phyloP scores from a whole-genome alignment of 192 early-diverging fungal genomes.

The Kickxella alabastrina region DNA sequence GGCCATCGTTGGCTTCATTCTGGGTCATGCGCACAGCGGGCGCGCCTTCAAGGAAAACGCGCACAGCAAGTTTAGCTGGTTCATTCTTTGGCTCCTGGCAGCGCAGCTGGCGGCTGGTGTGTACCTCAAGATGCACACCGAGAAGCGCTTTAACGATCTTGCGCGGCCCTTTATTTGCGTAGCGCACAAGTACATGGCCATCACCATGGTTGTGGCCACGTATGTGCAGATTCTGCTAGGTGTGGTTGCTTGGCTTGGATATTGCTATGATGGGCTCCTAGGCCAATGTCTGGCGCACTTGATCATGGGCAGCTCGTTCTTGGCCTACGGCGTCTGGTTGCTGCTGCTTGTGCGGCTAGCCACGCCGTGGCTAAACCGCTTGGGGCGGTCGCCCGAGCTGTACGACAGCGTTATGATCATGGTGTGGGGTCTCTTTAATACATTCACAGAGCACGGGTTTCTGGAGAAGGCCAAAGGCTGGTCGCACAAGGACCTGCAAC shows the following conservation, averaged over 20 bases:
- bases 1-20: conserved; percentile 53
- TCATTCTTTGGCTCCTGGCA: conserved; percentile 55
- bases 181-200: conserved; percentile 54
- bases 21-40: conserved; percentile 61
- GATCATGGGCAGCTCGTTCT: conserved; percentile 71
- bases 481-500: conserved; percentile 66
- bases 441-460: conserved; percentile 68
- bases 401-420: conserved; percentile 66
- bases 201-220: conserved; percentile 53
- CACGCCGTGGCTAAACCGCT: conserved; percentile 54
- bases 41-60: conserved; percentile 62
- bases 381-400: conserved; percentile 61
- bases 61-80: conserved; percentile 60
- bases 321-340: conserved; percentile 61
- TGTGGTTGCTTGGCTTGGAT: conserved; percentile 60
- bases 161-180: conserved; percentile 51
- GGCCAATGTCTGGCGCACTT: conserved; percentile 69
- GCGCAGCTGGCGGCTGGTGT: conserved; percentile 54
- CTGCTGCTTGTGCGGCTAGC: conserved; percentile 57
- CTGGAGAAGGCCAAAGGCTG: conserved; percentile 50
- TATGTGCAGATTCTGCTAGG: conserved; percentile 65
- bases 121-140: conserved; percentile 61
- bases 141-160: conserved; percentile 53
- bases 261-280: conserved; percentile 58
- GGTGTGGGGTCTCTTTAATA: conserved; percentile 65